Conservation (phyloP, 78 protist genomes). For the Acrasis kona region DNA sequence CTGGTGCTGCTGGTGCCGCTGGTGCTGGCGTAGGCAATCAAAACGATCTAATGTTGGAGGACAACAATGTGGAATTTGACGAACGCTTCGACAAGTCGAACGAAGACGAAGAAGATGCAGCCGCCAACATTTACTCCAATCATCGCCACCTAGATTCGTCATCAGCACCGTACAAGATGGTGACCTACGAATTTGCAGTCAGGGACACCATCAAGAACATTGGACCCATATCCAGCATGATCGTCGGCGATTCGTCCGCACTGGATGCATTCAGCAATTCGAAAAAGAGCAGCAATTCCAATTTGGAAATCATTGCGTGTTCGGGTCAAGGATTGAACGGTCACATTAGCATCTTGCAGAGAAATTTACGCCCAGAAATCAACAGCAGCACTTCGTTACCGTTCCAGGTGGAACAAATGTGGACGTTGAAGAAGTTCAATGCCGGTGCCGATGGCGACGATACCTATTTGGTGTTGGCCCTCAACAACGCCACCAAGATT, state of each 20-base stretch:
- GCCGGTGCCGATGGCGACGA: not conserved
- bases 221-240: not conserved
- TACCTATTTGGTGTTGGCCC: not conserved
- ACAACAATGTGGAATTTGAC: no score
- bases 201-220: not conserved
- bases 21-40: no score
- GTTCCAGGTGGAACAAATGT: not conserved
- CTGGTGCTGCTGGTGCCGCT: no score
- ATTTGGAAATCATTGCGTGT: not conserved
- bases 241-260: not conserved
- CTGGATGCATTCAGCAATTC: no score
- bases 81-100: no score
- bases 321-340: not conserved
- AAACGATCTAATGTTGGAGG: no score
- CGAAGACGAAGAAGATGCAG: not conserved
- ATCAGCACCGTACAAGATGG: no score
- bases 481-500: not conserved
- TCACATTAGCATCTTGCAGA: not conserved
- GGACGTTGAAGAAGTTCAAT: not conserved
- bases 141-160: no score
- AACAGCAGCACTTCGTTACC: no score
- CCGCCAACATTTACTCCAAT: no score
- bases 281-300: not conserved
- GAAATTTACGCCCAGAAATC: not conserved
- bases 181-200: not conserved